phyloP scores from a whole-genome alignment of 2,329 filamentous ascomycete species.

The Botrytis tulipae region DNA sequence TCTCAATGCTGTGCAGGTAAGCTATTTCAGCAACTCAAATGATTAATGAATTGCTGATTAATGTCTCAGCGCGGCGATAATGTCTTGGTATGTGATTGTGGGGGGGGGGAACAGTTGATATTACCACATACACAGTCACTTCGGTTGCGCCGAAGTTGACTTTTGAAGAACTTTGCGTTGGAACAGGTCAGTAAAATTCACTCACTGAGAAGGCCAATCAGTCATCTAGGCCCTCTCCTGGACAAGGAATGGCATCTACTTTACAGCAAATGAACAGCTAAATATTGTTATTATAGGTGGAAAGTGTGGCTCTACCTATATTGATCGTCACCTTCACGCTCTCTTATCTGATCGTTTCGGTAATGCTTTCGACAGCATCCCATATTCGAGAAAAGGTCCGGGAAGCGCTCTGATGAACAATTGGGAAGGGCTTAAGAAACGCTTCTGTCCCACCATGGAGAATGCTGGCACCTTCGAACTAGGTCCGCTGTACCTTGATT shows the following conservation, averaged over 20 bases:
- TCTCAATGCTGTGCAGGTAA: constrained; percentile 25
- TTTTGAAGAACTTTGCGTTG: constrained; percentile 19
- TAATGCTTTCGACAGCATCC: constrained; percentile 24
- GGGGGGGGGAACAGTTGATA: neutral
- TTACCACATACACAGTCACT: constrained; percentile 29
- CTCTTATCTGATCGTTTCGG: constrained; percentile 30
- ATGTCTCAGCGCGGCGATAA: neutral
- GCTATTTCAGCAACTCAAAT: neutral
- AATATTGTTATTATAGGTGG: constrained; percentile 22
- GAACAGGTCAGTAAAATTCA: constrained; percentile 28
- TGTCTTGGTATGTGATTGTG: neutral
- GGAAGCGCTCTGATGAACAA: constrained; percentile 27
- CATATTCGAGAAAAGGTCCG: constrained; percentile 25
- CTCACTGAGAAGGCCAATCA: constrained; percentile 6
- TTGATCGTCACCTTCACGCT: constrained; percentile 31
- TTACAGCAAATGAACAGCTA: neutral
- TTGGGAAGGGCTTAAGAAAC: constrained; percentile 26
- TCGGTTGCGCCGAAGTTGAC: constrained; percentile 32
- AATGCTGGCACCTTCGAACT: constrained; percentile 17
- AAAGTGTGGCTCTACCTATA: constrained; percentile 33
- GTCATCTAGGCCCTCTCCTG: no score
- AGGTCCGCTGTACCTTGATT: constrained; percentile 24
- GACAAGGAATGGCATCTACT: no score
- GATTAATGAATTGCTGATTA: neutral
- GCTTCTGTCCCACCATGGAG: constrained; percentile 24